Base-by-base conservation (phyloP, 352 stramenopile genomes). In the Pythium monospermum region DNA sequence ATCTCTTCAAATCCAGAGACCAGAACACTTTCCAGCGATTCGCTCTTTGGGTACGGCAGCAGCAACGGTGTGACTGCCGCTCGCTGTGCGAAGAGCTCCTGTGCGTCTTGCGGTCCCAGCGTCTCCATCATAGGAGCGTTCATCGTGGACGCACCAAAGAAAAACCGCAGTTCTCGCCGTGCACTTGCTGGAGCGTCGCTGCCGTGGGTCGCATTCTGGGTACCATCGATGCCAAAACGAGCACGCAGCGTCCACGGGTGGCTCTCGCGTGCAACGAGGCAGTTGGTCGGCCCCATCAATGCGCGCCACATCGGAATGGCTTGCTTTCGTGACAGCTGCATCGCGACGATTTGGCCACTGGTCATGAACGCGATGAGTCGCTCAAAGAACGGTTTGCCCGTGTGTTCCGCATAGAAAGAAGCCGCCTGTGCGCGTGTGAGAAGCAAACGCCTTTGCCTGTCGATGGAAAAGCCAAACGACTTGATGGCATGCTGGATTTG, bases 251-350 rank as follows among this genome's bases (percentile, higher is more conserved):
- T 79, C 69, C 64, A 76, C 12, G 78, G 71, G 25, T 76, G 55
- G 1, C 58, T 75, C 28, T 71, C 53, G 0, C 71, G 57, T 4
- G 85, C 85, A 31, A 48, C 59, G 10, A 64, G 44, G 13, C 76
- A 70, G 57, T 95, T 87, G 13, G 85, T 94, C 12, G 85, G 82
- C 0, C 87, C 87, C 72, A 91, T 84, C 27, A 94, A 58, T 0
- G 47, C 69, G 7, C 82, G 68, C 82, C 87, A 95, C 32, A 50
- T 45, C 37, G 74, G 60, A 27, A 95, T 71, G 15, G 83, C 82
- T 11, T 76, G 54, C 38, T 57, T 53, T 4, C 71, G 64, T 11
- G 71, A 57, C 8, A 84, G 43, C 13, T 75, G 53, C 53, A 89
- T 51, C 10, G 67, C 78, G 7, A 87, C 61, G 33, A 87, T 70